Conservation (phyloP, 169 alveolate species). For the Eimeria zaria region DNA sequence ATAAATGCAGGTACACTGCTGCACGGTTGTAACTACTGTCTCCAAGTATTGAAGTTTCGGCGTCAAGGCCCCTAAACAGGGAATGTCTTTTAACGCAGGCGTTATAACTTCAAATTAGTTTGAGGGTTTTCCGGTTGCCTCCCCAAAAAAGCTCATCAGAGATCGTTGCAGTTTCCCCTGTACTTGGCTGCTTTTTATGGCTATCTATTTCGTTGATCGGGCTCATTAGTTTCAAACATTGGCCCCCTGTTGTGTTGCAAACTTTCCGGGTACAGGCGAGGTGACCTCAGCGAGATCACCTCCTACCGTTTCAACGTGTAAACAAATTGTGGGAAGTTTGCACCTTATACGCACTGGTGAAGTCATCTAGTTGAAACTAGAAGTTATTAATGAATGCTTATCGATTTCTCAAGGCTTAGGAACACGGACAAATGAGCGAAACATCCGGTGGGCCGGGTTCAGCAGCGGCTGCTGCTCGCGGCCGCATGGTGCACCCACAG, state of each 20-base stretch:
- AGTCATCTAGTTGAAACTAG: not conserved
- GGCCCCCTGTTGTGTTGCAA: not conserved
- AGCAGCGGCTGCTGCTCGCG: slow-evolving; percentile 52
- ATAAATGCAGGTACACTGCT: not conserved
- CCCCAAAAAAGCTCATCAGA: no score
- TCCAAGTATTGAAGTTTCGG: not conserved
- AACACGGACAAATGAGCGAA: not conserved
- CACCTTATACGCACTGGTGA: not conserved
- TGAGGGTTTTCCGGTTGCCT: no score
- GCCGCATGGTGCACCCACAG: not conserved
- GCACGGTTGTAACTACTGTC: not conserved
- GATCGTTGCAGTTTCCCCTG: no score
- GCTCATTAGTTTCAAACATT: not conserved
- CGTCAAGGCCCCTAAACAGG: not conserved
- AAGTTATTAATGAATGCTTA: not conserved
- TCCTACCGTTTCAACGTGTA: not conserved
- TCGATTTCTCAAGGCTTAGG: not conserved
- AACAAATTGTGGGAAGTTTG: not conserved
- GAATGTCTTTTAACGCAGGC: no score
- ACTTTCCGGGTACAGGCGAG: not conserved
- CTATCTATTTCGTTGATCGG: not conserved
- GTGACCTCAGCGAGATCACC: not conserved
- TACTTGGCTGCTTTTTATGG: not conserved
- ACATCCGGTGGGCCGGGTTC: not conserved
- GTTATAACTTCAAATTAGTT: no score